Conservation (phyloP, 2,329 filamentous ascomycete species). For the Colletotrichum paranaense region DNA sequence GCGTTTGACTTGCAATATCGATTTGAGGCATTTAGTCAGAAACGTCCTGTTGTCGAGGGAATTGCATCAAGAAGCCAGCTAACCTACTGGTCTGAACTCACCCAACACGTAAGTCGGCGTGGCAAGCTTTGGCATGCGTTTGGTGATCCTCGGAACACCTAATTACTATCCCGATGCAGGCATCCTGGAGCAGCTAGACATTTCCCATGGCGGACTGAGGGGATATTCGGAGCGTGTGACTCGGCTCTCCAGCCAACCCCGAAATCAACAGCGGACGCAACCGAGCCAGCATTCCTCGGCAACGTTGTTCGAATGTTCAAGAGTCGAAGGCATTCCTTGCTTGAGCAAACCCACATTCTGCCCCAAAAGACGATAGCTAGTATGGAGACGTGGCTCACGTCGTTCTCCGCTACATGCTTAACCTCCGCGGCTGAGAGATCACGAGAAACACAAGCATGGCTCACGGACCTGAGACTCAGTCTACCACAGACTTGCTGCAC, state of each 20-base stretch:
- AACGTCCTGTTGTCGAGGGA: neutral
- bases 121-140: neutral
- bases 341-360: neutral
- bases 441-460: slow-evolving; percentile 2
- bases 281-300: slow-evolving; percentile 3
- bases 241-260: neutral
- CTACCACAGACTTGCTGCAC: slow-evolving; percentile 12
- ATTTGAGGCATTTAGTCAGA: neutral
- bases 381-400: neutral
- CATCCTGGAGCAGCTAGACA: neutral
- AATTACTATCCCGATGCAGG: neutral
- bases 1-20: neutral
- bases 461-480: slow-evolving; percentile 16
- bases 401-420: neutral
- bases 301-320: neutral
- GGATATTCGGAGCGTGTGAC: too few species aligned
- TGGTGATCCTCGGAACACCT: neutral
- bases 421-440: neutral
- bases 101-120: neutral
- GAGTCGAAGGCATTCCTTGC: slow-evolving; percentile 5
- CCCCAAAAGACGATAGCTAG: neutral
- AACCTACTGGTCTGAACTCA: neutral
- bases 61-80: neutral
- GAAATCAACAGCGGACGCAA: neutral
- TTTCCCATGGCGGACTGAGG: neutral